Evolutionary conservation across 192 early-diverging fungal genomes (phyloP), one percentile per base, ranked within the genome.

Genomic region (Entomortierella chlamydospora): DNA sequence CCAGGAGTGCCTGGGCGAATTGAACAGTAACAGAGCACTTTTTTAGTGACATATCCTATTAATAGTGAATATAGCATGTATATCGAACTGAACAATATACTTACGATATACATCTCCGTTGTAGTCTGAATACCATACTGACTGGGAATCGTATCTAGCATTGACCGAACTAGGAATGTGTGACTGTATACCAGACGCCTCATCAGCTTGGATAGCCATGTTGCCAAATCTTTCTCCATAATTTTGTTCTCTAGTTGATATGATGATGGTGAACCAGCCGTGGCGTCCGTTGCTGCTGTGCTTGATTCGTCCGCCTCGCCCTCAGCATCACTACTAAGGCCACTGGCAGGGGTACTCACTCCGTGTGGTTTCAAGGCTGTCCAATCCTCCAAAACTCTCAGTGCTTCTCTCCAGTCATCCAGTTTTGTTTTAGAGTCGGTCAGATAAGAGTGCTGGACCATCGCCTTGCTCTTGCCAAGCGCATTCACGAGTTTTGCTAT

Each of bases 81-180:
- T n/a, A n/a, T n/a, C n/a, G n/a, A n/a, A n/a, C n/a, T n/a, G n/a
- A 54, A 55, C 0, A 23, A 25, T 1, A 20, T 9, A 60, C 67
- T 64, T 78, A 78, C 74, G 23, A 64, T 11, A 49, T 78, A 54
- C 74, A 78, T 78, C 0, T 39, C 45, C 13, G 64, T 57, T 8
- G 67, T 64, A 13, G 74, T 30, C 7, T 49, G 33, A 15, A 78
- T 64, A 3, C 74, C 74, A 54, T 64, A 78, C 15, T 69, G 59
- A 17, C 23, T n/a, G 1, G 67, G 34, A 22, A 70, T 53, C 0
- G 65, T 64, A 25, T 70, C 74, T 4, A 78, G 31, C 61, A 64
- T 59, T 10, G 74, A 64, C 23, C 74, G 66, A 18, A 78, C 45
- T n/a, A 70, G 15, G 45, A 55, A 65, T 0, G 74, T 78, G n/a